Evolutionary conservation across 2,329 filamentous ascomycete genomes (phyloP).

Genomic region (Fragosphaeria purpurea): DNA sequence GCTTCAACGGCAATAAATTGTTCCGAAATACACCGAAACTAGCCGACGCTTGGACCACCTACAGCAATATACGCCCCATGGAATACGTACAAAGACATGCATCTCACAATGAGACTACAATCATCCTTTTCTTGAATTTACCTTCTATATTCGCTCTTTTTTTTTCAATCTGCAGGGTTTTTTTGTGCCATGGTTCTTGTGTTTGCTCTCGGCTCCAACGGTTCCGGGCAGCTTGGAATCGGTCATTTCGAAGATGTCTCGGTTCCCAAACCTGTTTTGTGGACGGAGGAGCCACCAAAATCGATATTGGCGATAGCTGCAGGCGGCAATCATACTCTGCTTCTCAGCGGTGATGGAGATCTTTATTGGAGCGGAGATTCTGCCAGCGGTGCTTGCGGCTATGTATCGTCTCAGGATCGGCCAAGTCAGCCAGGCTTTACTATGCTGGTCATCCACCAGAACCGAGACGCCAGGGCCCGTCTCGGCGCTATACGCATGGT

Average conservation of each 20-base stretch:
- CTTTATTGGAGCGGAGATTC: conserved; percentile 58
- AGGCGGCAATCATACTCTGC: conserved; percentile 80
- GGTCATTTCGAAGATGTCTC: conserved; percentile 63
- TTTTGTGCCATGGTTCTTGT: conserved; percentile 36
- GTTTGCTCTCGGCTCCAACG: conserved; percentile 67
- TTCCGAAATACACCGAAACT: too few species aligned
- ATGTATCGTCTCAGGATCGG: conserved; percentile 18
- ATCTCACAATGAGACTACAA: neutral
- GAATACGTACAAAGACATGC: too few species aligned
- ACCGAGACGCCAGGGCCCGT: conserved; percentile 21
- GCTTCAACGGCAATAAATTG: too few species aligned
- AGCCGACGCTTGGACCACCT: too few species aligned
- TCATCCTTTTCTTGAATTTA: too few species aligned
- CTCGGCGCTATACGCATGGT: conserved; percentile 30
- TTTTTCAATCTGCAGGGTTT: too few species aligned
- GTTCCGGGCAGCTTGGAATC: conserved; percentile 64
- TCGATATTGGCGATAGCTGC: conserved; percentile 35
- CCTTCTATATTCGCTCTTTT: too few species aligned
- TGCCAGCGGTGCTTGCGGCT: conserved; percentile 44
- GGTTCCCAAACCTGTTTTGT: conserved; percentile 51
- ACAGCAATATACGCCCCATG: too few species aligned
- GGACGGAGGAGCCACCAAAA: conserved; percentile 31
- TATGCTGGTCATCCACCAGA: conserved; percentile 29
- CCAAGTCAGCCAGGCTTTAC: conserved; percentile 15
- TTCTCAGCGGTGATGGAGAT: conserved; percentile 49